Evolutionary conservation across 768 basidiomycete species (phyloP), one percentile per base, ranked within the genome.

Genomic region (Xerocomellus dryophilus): DNA sequence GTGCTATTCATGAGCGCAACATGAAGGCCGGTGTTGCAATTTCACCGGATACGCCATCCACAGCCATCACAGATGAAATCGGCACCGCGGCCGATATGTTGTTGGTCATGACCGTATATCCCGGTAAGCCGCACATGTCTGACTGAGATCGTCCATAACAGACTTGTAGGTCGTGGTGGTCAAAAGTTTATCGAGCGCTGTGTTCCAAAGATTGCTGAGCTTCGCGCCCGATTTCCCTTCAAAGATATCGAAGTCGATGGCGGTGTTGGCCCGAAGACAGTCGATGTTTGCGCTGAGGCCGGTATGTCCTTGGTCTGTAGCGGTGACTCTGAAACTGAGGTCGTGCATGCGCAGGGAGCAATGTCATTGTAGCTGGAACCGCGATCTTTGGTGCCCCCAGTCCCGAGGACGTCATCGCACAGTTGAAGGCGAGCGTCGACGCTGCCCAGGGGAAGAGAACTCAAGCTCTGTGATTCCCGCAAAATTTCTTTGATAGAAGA

Each of bases 221-320:
- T 98, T 53, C 88, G 97, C 15, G 76, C 78, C 34, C 83, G 94
- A 25, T 98, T 97, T 76, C 95, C 95, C 6, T 77, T 87, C 53
- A 97, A 91, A 71, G 92, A 98, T 66, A 98, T 99, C 55, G 93
- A 99, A 72, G 97, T 99, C 47, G 97, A 99, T 68, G 97, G 97
- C 31, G 97, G 97, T 36, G 89, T 99, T n/a, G 89, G 93, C 7
- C 89, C 90, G 5, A 88, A 87, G 60, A 98, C 93, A 3, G 81
- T 97, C 53, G 88, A 80, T 63, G 78, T 78, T 49, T 98, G 97
- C 64, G 95, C 97, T 2, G 74, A 90, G 52, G 97, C 96, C 36
- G 95, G 94, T 88, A 62, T 46, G 72, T 61, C 14, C 46, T 31
- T 47, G 41, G 31, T 51, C 25, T n/a, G 23, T 35, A 23, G 50